Percentiles rank a stretch among this genome's conserved stretches.
phyloP scores from a whole-genome alignment of 2,329 filamentous ascomycete species.

The Epichloe glyceriae region DNA sequence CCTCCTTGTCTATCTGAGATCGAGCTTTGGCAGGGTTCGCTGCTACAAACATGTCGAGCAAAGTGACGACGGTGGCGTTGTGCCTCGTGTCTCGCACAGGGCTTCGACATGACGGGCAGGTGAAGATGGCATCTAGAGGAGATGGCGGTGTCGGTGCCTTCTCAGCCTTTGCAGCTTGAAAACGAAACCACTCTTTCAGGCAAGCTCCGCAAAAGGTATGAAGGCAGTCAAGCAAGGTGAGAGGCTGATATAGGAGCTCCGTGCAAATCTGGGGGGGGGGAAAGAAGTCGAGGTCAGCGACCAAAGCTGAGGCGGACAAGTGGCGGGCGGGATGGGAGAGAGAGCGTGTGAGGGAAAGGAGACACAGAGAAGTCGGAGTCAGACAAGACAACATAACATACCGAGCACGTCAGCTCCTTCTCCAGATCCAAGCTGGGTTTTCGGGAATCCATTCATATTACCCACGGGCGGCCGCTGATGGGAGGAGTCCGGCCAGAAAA shows the following conservation, averaged over 20 bases:
- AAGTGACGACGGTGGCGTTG: constrained; percentile 79
- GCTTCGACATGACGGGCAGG: constrained; percentile 86
- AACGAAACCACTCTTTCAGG: constrained; percentile 89
- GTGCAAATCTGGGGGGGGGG: constrained; percentile 69
- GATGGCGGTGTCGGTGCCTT: constrained; percentile 35
- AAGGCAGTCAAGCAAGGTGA: constrained; percentile 83
- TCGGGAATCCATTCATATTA: constrained; percentile 36
- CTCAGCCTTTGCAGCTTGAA: constrained; percentile 52
- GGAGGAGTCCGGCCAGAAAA: neutral
- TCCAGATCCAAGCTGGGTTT: constrained; percentile 58
- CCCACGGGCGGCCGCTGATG: neutral
- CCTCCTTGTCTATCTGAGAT: constrained; percentile 58
- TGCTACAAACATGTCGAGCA: constrained; percentile 77
- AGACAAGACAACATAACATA: constrained; percentile 32
- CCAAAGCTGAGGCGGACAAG: neutral
- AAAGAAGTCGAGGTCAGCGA: neutral
- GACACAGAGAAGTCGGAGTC: neutral
- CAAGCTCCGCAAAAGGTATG: constrained; percentile 95
- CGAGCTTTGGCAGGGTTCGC: constrained; percentile 67
- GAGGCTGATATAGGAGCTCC: constrained; percentile 80
- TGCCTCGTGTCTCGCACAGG: constrained; percentile 74
- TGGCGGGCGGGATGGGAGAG: constrained; percentile 3
- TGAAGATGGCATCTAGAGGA: constrained; percentile 47
- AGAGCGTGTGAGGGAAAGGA: constrained; percentile 12
- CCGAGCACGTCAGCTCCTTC: constrained; percentile 89